phyloP scores from a whole-genome alignment of 306 rosid species.

The Parietaria judaica region DNA sequence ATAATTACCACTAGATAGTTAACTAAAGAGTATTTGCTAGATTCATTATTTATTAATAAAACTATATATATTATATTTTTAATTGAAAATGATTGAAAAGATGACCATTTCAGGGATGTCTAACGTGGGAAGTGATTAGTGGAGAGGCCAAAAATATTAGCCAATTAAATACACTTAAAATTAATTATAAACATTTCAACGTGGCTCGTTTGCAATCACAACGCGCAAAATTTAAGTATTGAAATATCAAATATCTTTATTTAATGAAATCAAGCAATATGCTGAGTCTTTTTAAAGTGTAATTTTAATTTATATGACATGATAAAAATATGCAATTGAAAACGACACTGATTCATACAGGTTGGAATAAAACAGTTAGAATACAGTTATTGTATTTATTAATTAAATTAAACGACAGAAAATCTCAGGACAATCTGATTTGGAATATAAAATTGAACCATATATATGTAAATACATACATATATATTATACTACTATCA shows the following conservation, averaged over 20 bases:
- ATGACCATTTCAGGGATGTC: slow-evolving; percentile 14
- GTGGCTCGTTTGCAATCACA: slow-evolving; percentile 7
- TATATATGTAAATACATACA: no score
- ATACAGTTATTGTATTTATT: slow-evolving; percentile 1
- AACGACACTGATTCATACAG: no score
- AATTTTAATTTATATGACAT: background rate
- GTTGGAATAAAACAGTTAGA: no score
- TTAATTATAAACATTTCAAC: background rate
- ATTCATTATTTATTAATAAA: no score
- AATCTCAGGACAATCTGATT: slow-evolving; percentile 13
- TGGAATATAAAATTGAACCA: background rate
- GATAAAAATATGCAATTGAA: background rate
- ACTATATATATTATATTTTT: no score
- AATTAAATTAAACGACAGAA: slow-evolving; percentile 2
- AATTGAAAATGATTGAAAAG: background rate
- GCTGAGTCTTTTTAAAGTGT: background rate
- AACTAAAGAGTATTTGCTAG: no score
- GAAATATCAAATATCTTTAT: no score
- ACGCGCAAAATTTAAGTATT: background rate
- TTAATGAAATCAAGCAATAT: background rate
- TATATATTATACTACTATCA: no score
- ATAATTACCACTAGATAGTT: no score
- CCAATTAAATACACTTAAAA: no score
- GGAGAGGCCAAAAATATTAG: background rate
- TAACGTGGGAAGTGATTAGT: slow-evolving; percentile 20